phyloP scores from a whole-genome alignment of 163 green algal species.

The Prototheca cutis region DNA sequence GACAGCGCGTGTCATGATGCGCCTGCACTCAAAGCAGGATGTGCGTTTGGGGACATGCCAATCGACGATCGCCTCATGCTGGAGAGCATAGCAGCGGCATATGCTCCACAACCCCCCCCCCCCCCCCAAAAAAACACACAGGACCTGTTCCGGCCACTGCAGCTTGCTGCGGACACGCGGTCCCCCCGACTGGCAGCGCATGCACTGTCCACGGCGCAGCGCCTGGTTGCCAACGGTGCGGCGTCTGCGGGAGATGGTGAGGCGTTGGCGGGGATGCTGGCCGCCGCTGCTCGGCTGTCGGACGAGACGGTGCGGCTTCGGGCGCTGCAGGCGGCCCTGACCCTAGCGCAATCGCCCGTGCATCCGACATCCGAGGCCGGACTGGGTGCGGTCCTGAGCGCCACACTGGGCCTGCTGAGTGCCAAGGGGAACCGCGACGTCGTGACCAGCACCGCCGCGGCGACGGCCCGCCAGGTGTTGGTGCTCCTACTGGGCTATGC shows the following conservation, averaged over 20 bases:
- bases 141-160: slow-evolving; percentile 69
- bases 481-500: slow-evolving; percentile 35
- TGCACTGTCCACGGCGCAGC: slow-evolving; percentile 56
- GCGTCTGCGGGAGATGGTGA: slow-evolving; percentile 30
- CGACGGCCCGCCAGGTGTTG: slow-evolving; percentile 69
- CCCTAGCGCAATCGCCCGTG: slow-evolving; percentile 59
- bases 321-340: slow-evolving; percentile 67
- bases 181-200: slow-evolving; percentile 48
- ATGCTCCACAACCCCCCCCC: neutral
- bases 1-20: no score
- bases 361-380: slow-evolving; percentile 36
- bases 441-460: slow-evolving; percentile 59
- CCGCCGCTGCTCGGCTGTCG: slow-evolving; percentile 42
- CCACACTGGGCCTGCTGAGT: slow-evolving; percentile 49
- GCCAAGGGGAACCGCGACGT: slow-evolving; percentile 40
- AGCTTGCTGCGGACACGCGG: slow-evolving; percentile 61
- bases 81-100: no score
- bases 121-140: slow-evolving; percentile 17
- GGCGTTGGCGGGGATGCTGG: slow-evolving; percentile 16
- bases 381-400: slow-evolving; percentile 46
- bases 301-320: slow-evolving; percentile 78
- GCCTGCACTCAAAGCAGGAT: no score
- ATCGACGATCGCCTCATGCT: no score
- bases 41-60: no score
- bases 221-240: slow-evolving; percentile 59